phyloP scores from a whole-genome alignment of 2,329 filamentous ascomycete species.

The Zelopaecilomyces penicillatus region DNA sequence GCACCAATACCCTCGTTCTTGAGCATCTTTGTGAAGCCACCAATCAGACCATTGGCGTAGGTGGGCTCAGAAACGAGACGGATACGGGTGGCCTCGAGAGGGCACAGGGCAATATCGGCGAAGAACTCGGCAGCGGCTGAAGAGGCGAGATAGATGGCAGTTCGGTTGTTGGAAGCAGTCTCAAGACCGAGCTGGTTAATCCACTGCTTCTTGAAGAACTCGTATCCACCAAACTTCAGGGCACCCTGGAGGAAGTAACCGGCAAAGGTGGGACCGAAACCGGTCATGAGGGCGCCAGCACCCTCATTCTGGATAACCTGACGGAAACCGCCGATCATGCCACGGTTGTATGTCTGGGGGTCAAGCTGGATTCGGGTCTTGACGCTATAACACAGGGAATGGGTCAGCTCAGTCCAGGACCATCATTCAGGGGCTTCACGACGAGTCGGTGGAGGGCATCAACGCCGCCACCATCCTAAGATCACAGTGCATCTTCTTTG shows the following conservation, averaged over 20 bases:
- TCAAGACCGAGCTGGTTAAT: slow-evolving; percentile 75
- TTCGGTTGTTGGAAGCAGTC: slow-evolving; percentile 69
- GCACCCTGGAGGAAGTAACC: slow-evolving; percentile 93
- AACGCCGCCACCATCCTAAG: too few relatives aligned
- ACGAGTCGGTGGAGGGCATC: neutral
- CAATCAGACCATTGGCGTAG: slow-evolving; percentile 71
- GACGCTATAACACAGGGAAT: slow-evolving; percentile 49
- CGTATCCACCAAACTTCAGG: slow-evolving; percentile 91
- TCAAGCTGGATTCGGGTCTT: slow-evolving; percentile 95
- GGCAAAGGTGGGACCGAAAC: slow-evolving; percentile 75
- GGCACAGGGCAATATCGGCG: slow-evolving; percentile 77
- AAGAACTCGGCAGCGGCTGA: slow-evolving; percentile 59
- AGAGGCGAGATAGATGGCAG: slow-evolving; percentile 70
- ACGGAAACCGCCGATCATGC: slow-evolving; percentile 77
- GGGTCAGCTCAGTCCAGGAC: slow-evolving; percentile 13
- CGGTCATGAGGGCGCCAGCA: slow-evolving; percentile 76
- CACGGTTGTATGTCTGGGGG: slow-evolving; percentile 79
- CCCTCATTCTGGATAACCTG: slow-evolving; percentile 80
- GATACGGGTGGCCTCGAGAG: slow-evolving; percentile 87
- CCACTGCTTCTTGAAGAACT: slow-evolving; percentile 90
- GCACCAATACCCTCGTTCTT: slow-evolving; percentile 75
- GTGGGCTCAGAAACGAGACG: slow-evolving; percentile 83
- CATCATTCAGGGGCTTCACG: neutral
- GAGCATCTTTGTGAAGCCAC: slow-evolving; percentile 75
- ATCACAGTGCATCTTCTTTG: neutral